phyloP scores from a whole-genome alignment of 2,329 filamentous ascomycete genomes.

The Colletotrichum tamarilloi region DNA sequence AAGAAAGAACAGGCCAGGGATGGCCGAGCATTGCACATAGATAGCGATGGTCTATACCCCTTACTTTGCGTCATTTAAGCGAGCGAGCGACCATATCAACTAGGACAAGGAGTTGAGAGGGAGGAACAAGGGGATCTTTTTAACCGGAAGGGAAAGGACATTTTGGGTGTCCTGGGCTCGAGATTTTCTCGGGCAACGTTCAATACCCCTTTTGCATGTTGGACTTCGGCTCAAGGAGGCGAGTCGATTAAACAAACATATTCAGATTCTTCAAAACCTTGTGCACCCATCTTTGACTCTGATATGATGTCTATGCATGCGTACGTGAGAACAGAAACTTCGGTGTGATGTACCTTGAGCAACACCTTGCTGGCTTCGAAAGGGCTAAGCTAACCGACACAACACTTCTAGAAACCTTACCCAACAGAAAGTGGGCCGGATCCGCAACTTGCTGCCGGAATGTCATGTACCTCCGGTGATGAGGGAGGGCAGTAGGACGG shows the following conservation, averaged over 20 bases:
- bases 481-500: too few relatives aligned
- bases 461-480: too few relatives aligned
- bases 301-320: neutral
- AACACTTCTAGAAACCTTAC: too few relatives aligned
- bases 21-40: conserved; percentile 27
- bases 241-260: conserved; percentile 16
- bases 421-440: too few relatives aligned
- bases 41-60: conserved; percentile 33
- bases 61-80: conserved; percentile 34
- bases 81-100: conserved; percentile 26
- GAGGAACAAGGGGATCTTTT: conserved; percentile 6
- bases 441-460: too few relatives aligned
- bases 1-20: neutral
- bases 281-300: neutral
- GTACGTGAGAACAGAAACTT: neutral
- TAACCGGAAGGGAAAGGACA: conserved; percentile 11
- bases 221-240: conserved; percentile 14
- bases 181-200: conserved; percentile 19
- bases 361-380: neutral
- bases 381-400: too few relatives aligned
- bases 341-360: neutral
- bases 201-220: conserved; percentile 35
- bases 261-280: neutral
- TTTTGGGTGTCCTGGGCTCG: conserved; percentile 7
- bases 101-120: conserved; percentile 27